Percentiles rank a stretch among this genome's conserved stretches.
Evolutionary conservation across 2,329 filamentous ascomycete species (phyloP).

Genomic region (Cladobotryum mycophilum): DNA sequence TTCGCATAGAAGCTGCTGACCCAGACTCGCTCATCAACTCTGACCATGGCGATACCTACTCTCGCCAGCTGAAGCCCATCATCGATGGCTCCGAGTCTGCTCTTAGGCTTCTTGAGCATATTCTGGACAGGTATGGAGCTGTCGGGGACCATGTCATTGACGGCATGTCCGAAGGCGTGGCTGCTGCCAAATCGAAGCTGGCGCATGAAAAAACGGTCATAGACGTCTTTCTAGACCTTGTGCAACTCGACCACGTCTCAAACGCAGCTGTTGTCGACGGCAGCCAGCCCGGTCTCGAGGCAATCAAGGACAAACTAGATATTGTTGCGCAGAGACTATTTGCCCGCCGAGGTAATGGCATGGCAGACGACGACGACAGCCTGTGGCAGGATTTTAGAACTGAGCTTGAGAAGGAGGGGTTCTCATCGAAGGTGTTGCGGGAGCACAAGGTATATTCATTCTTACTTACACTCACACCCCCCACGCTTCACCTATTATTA

Average conservation of each 20-base stretch:
- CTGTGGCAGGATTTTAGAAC: constrained; percentile 53
- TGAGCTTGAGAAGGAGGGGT: constrained; percentile 54
- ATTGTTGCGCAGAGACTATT: constrained; percentile 47
- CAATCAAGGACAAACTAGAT: constrained; percentile 56
- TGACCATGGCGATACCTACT: constrained; percentile 36
- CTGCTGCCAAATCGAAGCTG: constrained; percentile 40
- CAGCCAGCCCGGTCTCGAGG: constrained; percentile 40
- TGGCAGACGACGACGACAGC: constrained; percentile 38
- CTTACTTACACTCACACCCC: background rate
- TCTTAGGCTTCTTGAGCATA: constrained; percentile 47
- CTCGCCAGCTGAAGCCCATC: constrained; percentile 44
- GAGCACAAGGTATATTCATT: constrained; percentile 48
- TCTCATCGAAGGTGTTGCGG: constrained; percentile 47
- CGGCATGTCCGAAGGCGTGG: constrained; percentile 32
- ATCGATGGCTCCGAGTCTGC: constrained; percentile 50
- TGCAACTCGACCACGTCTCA: constrained; percentile 45
- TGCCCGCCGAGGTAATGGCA: constrained; percentile 33
- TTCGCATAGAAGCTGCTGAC: constrained; percentile 52
- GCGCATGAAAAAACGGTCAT: constrained; percentile 47
- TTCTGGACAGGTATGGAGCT: constrained; percentile 43
- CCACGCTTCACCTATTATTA: background rate
- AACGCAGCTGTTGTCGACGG: constrained; percentile 29
- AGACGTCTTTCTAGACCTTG: constrained; percentile 50
- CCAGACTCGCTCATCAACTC: constrained; percentile 49
- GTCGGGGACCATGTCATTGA: constrained; percentile 23